Evolutionary conservation across 768 basidiomycete species (phyloP).

Genomic region (Clavulina sp.): DNA sequence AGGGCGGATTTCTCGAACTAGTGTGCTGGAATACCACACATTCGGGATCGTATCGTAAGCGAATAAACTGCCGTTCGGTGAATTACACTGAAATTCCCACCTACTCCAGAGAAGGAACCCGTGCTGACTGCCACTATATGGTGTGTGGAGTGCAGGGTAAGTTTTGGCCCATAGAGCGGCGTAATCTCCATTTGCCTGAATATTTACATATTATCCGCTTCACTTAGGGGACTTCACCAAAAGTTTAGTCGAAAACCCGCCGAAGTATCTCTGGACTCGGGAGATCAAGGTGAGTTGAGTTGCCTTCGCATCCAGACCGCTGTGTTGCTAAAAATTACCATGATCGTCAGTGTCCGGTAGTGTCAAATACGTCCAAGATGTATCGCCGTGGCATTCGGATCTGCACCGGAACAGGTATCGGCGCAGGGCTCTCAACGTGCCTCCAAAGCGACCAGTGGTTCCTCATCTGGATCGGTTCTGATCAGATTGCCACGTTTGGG

Average conservation of each 20-base stretch:
- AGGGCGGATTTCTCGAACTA: constrained; percentile 51
- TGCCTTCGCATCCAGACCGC: not conserved
- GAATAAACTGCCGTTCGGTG: constrained; percentile 33
- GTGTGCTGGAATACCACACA: constrained; percentile 67
- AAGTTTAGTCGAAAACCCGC: constrained; percentile 50
- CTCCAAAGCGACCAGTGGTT: constrained; percentile 60
- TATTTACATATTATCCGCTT: not conserved
- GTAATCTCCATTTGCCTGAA: not conserved
- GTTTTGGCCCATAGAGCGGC: no score
- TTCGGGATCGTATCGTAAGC: constrained; percentile 70
- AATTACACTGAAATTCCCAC: constrained; percentile 1
- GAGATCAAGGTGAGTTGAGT: constrained; percentile 43
- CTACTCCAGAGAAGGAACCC: constrained; percentile 53
- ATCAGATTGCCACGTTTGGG: constrained; percentile 73
- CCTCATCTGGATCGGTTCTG: constrained; percentile 34
- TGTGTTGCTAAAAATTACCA: not conserved
- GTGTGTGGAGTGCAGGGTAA: constrained; percentile 58
- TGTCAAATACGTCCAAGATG: constrained; percentile 63
- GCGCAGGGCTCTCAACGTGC: constrained; percentile 61
- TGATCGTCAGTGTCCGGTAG: constrained; percentile 50
- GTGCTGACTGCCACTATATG: constrained; percentile 64
- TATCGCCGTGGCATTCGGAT: constrained; percentile 67
- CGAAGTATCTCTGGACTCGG: constrained; percentile 58
- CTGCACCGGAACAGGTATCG: constrained; percentile 69
- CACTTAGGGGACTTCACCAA: constrained; percentile 66